Evolutionary conservation across 441 rosid genomes (phyloP), one percentile per base, ranked within the genome.

Genomic region (Erodium texanum): DNA sequence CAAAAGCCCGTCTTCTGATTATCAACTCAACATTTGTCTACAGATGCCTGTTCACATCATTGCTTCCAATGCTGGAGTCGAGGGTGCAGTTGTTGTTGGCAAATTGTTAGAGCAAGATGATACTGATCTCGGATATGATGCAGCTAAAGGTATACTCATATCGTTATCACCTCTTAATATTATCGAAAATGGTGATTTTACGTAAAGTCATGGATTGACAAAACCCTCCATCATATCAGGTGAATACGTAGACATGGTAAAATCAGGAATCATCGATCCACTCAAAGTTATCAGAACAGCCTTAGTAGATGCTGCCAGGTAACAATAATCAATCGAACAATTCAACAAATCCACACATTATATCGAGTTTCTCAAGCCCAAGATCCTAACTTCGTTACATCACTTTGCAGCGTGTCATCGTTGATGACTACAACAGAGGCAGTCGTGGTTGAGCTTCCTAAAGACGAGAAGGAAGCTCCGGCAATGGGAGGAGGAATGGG

Each of bases 371-470:
- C n/a, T 43, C n/a, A 63, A 54, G 70, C 73, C 74, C 80, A 88
- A 1, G 23, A 54, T 20, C 61, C 61, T 54, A 18, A 54, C 10
- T 1, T 8, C 12, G 16, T 18, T 54, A 18, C 11, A 18, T 54
- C 6, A 7, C 61, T 18, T 19, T 5, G 5, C 50, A 90, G 96
- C 36, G 80, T 90, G 38, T 90, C 95, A 0, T 76, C 85, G 85
- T 86, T 93, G 22, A 71, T 93, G 87, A 84, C 96, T 2, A 90
- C 98, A 16, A 89, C 97, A 0, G 97, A 93, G 73, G 97, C 88
- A 3, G 70, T 88, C 15, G 82, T 89, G 9, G 69, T 85, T 61
- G 98, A 85, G 18, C 68, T 78, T 24, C 61, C 61, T 18, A 54
- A 54, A 54, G 61, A 54, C 9, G 61, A 54, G 87, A 69, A 66